Percentiles rank a stretch among this genome's conserved stretches.
These are phyloP conservation scores for Raffaelea deltoideospora DNA, from an alignment of 2,329 filamentous ascomycete species.

Conservation along the genomic window DNA sequence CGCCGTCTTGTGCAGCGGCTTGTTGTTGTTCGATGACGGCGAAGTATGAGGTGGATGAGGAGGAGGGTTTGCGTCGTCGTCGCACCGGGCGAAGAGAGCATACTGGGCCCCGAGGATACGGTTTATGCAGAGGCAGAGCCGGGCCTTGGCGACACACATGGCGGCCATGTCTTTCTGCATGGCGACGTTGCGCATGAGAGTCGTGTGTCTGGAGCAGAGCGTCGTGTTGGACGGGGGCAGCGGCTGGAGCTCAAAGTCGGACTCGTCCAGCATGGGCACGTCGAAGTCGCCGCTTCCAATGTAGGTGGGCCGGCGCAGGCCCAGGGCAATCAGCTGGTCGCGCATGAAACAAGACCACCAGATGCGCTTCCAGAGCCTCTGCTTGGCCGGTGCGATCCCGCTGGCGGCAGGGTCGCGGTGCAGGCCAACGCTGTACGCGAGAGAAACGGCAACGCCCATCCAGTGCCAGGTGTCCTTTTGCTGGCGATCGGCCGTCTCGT, in stretches of 20 bases:
- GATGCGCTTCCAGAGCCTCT: slow-evolving; percentile 82
- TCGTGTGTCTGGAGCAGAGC: slow-evolving; percentile 57
- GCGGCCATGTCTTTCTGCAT: slow-evolving; percentile 67
- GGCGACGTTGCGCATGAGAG: slow-evolving; percentile 50
- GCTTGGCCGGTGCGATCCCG: slow-evolving; percentile 56
- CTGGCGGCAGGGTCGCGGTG: slow-evolving; percentile 70
- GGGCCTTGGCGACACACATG: slow-evolving; percentile 85
- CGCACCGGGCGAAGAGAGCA: slow-evolving; percentile 61
- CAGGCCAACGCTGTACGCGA: slow-evolving; percentile 84
- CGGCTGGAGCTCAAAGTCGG: slow-evolving; percentile 70
- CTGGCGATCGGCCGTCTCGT: slow-evolving; percentile 90
- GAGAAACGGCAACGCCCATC: slow-evolving; percentile 91
- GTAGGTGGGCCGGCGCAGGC: slow-evolving; percentile 81
- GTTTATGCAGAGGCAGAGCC: slow-evolving; percentile 81
- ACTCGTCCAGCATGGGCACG: slow-evolving; percentile 72
- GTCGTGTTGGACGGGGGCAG: slow-evolving; percentile 51
- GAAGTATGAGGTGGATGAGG: slow-evolving; percentile 86
- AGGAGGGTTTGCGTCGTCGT: slow-evolving; percentile 70
- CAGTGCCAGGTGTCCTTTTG: slow-evolving; percentile 98
- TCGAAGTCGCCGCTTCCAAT: slow-evolving; percentile 92
- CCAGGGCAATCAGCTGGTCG: slow-evolving; percentile 79
- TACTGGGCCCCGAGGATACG: slow-evolving; percentile 84
- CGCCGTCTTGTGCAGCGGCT: too few species aligned
- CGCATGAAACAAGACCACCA: slow-evolving; percentile 99
- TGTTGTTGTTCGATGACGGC: too few species aligned